A percentile compares a stretch with the other conserved stretches of the same genome.
phyloP scores from a whole-genome alignment of 2,329 filamentous ascomycete species.

The Grosmannia huntii region DNA sequence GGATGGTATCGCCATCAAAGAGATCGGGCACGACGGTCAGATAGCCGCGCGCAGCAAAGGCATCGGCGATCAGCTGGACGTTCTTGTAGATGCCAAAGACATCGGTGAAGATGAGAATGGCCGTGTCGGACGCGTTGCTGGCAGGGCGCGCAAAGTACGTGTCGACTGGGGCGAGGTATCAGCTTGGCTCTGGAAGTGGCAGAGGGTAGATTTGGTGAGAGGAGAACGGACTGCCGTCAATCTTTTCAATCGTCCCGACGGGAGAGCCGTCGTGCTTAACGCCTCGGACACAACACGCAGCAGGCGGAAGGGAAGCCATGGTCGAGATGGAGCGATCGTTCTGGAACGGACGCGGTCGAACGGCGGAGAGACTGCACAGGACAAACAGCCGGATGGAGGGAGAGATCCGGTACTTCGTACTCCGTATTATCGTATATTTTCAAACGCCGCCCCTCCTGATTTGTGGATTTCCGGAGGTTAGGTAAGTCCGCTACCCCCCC shows the following conservation, averaged over 20 bases:
- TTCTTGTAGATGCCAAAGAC: constrained; percentile 42
- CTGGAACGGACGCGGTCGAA: background rate
- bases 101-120: constrained; percentile 32
- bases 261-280: constrained; percentile 38
- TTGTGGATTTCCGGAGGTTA: too few relatives aligned
- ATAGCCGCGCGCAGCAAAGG: constrained; percentile 63
- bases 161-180: constrained; percentile 17
- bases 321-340: background rate
- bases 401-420: background rate
- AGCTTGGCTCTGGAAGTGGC: background rate
- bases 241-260: background rate
- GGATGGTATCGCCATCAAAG: constrained; percentile 53
- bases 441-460: background rate
- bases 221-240: background rate
- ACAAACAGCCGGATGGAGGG: background rate
- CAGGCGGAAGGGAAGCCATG: constrained; percentile 43
- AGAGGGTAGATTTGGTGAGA: too few relatives aligned
- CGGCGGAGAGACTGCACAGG: background rate
- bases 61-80: constrained; percentile 56
- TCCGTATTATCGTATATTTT: background rate
- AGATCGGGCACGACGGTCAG: constrained; percentile 56
- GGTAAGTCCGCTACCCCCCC: too few relatives aligned
- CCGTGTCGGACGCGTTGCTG: constrained; percentile 26
- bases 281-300: constrained; percentile 38
- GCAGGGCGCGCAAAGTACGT: constrained; percentile 38